Percentiles rank a stretch among this genome's conserved stretches.
These are phyloP conservation scores for Boletus subluridellus DNA, from an alignment of 1,284 basidiomycete genomes.

Conservation along the genomic window DNA sequence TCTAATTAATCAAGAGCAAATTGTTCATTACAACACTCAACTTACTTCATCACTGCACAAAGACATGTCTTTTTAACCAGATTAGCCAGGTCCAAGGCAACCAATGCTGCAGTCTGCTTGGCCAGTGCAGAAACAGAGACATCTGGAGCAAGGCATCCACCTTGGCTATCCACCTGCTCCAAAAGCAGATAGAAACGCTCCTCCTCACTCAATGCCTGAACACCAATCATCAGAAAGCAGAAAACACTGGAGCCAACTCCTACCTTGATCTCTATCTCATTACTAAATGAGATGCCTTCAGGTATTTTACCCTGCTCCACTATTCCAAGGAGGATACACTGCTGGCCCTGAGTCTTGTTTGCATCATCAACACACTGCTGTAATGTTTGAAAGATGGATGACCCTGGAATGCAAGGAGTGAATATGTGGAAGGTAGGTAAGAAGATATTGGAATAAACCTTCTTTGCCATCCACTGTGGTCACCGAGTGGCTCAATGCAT, in stretches of 20 bases:
- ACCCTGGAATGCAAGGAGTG: conserved; percentile 40
- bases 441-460: conserved; percentile 25
- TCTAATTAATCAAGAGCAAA: background rate
- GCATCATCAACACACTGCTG: conserved; percentile 62
- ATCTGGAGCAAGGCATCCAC: conserved; percentile 62
- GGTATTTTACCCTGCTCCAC: conserved; percentile 69
- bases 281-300: conserved; percentile 78
- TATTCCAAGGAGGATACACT: conserved; percentile 74
- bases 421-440: background rate
- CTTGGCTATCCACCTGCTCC: conserved; percentile 14
- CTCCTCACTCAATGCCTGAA: conserved; percentile 75
- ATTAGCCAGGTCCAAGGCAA: conserved; percentile 78
- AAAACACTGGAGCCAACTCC: conserved; percentile 13
- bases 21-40: background rate
- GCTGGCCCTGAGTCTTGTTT: conserved; percentile 55
- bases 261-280: conserved; percentile 78
- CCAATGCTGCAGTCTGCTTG: conserved; percentile 87
- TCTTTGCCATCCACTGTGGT: conserved; percentile 66
- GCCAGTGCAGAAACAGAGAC: conserved; percentile 74
- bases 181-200: conserved; percentile 52
- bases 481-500: conserved; percentile 77
- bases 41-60: conserved; percentile 55
- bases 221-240: conserved; percentile 5
- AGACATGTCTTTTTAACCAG: conserved; percentile 65
- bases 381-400: conserved; percentile 57